Conservation (phyloP, 108 stramenopile species). For the Nitzschia inconspicua region DNA sequence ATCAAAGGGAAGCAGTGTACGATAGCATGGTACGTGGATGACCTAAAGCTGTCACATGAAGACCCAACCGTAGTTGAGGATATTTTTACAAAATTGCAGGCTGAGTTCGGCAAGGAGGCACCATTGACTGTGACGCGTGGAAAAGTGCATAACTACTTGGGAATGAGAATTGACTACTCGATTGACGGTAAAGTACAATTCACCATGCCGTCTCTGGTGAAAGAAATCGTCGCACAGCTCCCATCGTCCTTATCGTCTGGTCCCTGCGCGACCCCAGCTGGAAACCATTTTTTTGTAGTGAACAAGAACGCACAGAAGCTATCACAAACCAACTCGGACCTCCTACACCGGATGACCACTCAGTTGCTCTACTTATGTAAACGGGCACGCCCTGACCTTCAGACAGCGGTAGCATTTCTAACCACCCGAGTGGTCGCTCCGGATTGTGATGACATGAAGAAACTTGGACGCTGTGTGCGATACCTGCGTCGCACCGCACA, state of each 20-base stretch:
- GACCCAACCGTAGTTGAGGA: slow-evolving; percentile 16
- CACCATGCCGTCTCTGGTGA: slow-evolving; percentile 20
- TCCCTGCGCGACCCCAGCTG: slow-evolving; percentile 13
- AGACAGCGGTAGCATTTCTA: slow-evolving; percentile 28
- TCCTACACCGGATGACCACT: slow-evolving; percentile 27
- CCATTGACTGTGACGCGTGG: slow-evolving; percentile 8
- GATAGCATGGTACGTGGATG: slow-evolving; percentile 45
- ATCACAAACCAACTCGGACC: slow-evolving; percentile 6
- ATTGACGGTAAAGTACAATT: slow-evolving; percentile 5
- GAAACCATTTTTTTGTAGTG: slow-evolving; percentile 22
- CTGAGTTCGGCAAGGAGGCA: too few relatives aligned
- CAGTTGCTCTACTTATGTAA: slow-evolving; percentile 24
- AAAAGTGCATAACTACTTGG: slow-evolving; percentile 31
- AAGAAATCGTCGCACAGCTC: slow-evolving; percentile 12
- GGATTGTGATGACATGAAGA: slow-evolving; percentile 31
- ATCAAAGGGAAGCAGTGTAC: slow-evolving; percentile 39
- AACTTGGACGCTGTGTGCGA: slow-evolving; percentile 20
- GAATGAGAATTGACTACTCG: slow-evolving; percentile 34
- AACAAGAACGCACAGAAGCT: slow-evolving; percentile 10
- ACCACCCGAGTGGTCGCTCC: slow-evolving; percentile 20
- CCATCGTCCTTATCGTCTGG: too few relatives aligned
- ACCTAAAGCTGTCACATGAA: slow-evolving; percentile 35
- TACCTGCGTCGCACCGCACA: slow-evolving; percentile 28
- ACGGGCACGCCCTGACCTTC: too few relatives aligned
- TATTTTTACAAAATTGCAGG: too few relatives aligned